Evolutionary conservation across 2,329 filamentous ascomycete species (phyloP).

Genomic region (Calonectria fujianensis): DNA sequence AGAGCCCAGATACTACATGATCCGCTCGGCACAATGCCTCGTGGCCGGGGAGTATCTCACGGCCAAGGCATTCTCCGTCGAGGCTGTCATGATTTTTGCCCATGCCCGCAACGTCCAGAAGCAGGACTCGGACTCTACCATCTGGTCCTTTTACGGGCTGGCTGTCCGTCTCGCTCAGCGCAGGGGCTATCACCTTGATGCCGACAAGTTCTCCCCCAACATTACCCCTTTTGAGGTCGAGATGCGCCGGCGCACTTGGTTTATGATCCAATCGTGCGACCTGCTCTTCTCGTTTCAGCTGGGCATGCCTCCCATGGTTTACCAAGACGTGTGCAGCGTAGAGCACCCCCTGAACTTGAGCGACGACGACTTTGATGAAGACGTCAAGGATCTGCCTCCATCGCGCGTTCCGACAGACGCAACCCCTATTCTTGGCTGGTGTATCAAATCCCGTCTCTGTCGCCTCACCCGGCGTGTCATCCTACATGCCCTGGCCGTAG

Average conservation of each 20-base stretch:
- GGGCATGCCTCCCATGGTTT: conserved; percentile 71
- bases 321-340: conserved; percentile 68
- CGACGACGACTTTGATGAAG: conserved; percentile 72
- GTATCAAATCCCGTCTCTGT: conserved; percentile 65
- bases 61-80: conserved; percentile 67
- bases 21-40: conserved; percentile 67
- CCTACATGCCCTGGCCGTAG: conserved; percentile 62
- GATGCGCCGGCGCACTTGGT: conserved; percentile 71
- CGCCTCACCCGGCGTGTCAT: conserved; percentile 66
- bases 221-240: conserved; percentile 70
- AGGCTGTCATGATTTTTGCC: conserved; percentile 68
- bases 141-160: conserved; percentile 70
- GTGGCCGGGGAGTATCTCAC: conserved; percentile 68
- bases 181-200: conserved; percentile 72
- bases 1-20: conserved; percentile 58
- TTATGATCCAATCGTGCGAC: conserved; percentile 68
- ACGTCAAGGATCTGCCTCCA: conserved; percentile 62
- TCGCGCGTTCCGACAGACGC: conserved; percentile 65
- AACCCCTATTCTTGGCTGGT: conserved; percentile 65
- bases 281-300: conserved; percentile 70
- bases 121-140: conserved; percentile 64
- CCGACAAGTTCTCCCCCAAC: conserved; percentile 61
- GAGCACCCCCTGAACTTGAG: conserved; percentile 67
- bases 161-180: conserved; percentile 70
- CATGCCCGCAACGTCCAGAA: conserved; percentile 65